Percentiles rank a stretch among this genome's conserved stretches.
phyloP scores from a whole-genome alignment of 2,329 filamentous ascomycete species.

The Colletotrichum spinosum region DNA sequence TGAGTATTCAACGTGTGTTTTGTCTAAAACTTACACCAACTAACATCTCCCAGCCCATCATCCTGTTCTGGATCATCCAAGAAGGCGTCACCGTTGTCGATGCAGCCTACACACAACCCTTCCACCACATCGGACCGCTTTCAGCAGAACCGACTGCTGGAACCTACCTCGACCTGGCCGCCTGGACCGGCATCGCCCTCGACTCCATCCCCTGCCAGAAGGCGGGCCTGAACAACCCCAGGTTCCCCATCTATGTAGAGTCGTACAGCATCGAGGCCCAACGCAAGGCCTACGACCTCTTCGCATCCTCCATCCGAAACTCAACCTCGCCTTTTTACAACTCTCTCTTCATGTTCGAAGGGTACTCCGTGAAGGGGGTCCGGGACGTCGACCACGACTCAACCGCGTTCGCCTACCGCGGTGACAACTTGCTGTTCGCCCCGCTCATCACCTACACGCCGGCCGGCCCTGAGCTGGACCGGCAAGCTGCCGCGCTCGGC shows the following conservation, averaged over 20 bases:
- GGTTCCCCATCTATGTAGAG: constrained; percentile 57
- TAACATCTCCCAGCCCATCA: constrained; percentile 47
- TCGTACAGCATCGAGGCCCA: constrained; percentile 49
- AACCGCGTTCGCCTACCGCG: constrained; percentile 59
- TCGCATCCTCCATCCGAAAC: constrained; percentile 42
- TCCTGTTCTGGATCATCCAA: constrained; percentile 55
- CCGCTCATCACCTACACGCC: constrained; percentile 52
- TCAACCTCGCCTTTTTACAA: constrained; percentile 38
- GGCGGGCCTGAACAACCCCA: constrained; percentile 51
- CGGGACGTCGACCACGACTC: constrained; percentile 47
- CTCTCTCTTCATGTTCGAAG: constrained; percentile 67
- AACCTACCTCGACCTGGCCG: constrained; percentile 57
- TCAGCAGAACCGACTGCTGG: constrained; percentile 47
- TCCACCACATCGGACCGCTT: constrained; percentile 55
- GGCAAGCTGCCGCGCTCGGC: constrained; percentile 49
- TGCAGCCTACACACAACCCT: constrained; percentile 53
- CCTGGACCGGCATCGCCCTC: constrained; percentile 54
- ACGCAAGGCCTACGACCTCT: constrained; percentile 47
- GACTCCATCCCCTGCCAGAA: constrained; percentile 55
- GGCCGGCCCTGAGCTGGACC: constrained; percentile 46
- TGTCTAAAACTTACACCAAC: background rate
- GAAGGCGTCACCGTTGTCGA: constrained; percentile 56
- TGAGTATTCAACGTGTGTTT: constrained; percentile 39
- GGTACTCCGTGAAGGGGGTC: constrained; percentile 61
- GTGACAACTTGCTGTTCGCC: constrained; percentile 55